These are phyloP conservation scores for Quaeritorhiza haematococci DNA, from an alignment of 371 early-diverging fungal genomes.

Conservation along the genomic window DNA sequence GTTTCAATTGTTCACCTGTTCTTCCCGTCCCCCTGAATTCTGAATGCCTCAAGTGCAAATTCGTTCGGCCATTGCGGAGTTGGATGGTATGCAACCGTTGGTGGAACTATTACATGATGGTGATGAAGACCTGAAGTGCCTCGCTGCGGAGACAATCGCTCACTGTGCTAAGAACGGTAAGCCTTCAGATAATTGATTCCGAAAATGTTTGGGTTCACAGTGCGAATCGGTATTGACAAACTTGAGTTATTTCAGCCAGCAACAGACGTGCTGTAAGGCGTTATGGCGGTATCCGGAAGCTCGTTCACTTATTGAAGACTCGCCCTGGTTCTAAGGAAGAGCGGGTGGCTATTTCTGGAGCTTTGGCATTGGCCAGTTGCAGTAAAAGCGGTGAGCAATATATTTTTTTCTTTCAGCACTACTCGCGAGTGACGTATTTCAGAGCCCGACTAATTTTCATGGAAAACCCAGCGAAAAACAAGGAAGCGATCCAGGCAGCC, in stretches of 20 bases:
- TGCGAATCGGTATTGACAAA: neutral
- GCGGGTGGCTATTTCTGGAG: conserved; percentile 50
- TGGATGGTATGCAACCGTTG: conserved; percentile 52
- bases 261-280: conserved; percentile 46
- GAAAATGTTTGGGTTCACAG: neutral
- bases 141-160: conserved; percentile 55
- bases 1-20: too few relatives aligned
- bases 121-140: conserved; percentile 46
- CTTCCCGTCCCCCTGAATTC: neutral
- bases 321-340: conserved; percentile 37
- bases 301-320: conserved; percentile 46
- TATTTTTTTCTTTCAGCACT: neutral
- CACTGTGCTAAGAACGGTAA: conserved; percentile 52
- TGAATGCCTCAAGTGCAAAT: conserved; percentile 35
- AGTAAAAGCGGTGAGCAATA: conserved; percentile 42
- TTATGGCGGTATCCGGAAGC: conserved; percentile 48
- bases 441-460: neutral
- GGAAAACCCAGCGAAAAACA: conserved; percentile 38
- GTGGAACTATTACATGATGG: conserved; percentile 46
- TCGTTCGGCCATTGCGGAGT: conserved; percentile 42
- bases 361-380: conserved; percentile 47
- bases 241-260: conserved; percentile 28
- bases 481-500: conserved; percentile 51
- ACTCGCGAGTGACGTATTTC: neutral
- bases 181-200: too few relatives aligned